Evolutionary conservation across 352 stramenopile species (phyloP).

Genomic region (Globisporangium mamillatum): DNA sequence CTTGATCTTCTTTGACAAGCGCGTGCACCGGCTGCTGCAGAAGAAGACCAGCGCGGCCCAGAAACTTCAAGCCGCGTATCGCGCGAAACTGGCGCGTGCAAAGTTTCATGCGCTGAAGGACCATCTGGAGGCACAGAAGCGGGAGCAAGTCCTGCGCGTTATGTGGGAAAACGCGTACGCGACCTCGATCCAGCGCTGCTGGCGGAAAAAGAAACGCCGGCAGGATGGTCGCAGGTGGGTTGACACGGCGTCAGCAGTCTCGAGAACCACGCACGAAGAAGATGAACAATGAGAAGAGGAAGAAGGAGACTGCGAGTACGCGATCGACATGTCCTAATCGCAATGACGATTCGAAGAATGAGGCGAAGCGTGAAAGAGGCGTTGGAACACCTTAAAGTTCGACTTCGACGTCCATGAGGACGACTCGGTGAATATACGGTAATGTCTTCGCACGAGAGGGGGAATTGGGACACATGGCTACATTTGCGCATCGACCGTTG

Average conservation of each 20-base stretch:
- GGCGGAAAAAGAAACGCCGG: slow-evolving; percentile 24
- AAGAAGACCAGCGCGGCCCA: slow-evolving; percentile 32
- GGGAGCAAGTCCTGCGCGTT: slow-evolving; percentile 37
- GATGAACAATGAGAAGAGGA: neutral
- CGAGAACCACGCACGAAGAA: neutral
- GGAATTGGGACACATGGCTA: no score
- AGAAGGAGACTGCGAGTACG: neutral
- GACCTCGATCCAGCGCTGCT: slow-evolving; percentile 62
- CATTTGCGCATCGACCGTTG: no score
- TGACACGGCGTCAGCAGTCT: neutral
- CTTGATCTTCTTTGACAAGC: slow-evolving; percentile 30
- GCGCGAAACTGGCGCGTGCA: slow-evolving; percentile 48
- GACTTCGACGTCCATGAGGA: no score
- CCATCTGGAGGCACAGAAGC: slow-evolving; percentile 49
- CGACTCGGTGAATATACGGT: no score
- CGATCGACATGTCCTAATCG: slow-evolving; percentile 4
- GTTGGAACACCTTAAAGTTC: no score
- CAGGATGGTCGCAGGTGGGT: neutral
- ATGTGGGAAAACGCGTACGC: slow-evolving; percentile 83
- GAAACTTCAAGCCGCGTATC: slow-evolving; percentile 57
- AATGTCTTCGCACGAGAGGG: no score
- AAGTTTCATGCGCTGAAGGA: slow-evolving; percentile 66
- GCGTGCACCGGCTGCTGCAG: slow-evolving; percentile 30
- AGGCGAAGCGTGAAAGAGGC: neutral
- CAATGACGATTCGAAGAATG: neutral